phyloP scores from a whole-genome alignment of 768 basidiomycete species.

The Dictyophora rubrovolvata region DNA sequence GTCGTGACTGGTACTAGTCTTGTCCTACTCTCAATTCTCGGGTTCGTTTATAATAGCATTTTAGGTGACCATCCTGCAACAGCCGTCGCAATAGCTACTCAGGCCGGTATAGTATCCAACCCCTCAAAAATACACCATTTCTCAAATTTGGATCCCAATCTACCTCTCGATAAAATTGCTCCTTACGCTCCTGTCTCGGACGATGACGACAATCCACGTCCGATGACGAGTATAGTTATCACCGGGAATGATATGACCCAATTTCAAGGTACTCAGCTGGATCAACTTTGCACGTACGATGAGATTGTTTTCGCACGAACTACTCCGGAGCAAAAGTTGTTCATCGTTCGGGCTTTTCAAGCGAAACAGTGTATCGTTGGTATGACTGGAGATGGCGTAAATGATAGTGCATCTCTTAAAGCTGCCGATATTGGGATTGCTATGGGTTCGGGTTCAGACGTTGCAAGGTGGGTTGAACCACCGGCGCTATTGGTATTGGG shows the following conservation, averaged over 20 bases:
- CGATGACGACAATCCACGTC: slow-evolving; percentile 22
- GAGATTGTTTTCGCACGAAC: slow-evolving; percentile 55
- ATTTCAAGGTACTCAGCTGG: slow-evolving; percentile 23
- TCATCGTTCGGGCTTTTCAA: slow-evolving; percentile 53
- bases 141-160: slow-evolving; percentile 26
- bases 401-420: slow-evolving; percentile 48
- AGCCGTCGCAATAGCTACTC: slow-evolving; percentile 50
- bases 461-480: slow-evolving; percentile 25
- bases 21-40: neutral
- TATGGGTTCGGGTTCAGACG: slow-evolving; percentile 43
- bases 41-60: neutral
- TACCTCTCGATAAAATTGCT: slow-evolving; percentile 12
- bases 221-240: slow-evolving; percentile 29
- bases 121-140: slow-evolving; percentile 25
- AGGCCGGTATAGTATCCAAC: slow-evolving; percentile 47
- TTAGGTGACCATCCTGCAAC: slow-evolving; percentile 48
- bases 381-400: slow-evolving; percentile 60
- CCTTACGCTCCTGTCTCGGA: slow-evolving; percentile 10
- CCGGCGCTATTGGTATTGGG: slow-evolving; percentile 11
- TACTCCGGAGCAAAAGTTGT: slow-evolving; percentile 53
- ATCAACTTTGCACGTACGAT: slow-evolving; percentile 26
- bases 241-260: slow-evolving; percentile 32
- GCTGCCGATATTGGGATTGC: slow-evolving; percentile 55
- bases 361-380: slow-evolving; percentile 42
- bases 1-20: slow-evolving; percentile 40